Evolutionary conservation across 2,329 filamentous ascomycete species (phyloP).

Genomic region (Aspergillus calidoustus): DNA sequence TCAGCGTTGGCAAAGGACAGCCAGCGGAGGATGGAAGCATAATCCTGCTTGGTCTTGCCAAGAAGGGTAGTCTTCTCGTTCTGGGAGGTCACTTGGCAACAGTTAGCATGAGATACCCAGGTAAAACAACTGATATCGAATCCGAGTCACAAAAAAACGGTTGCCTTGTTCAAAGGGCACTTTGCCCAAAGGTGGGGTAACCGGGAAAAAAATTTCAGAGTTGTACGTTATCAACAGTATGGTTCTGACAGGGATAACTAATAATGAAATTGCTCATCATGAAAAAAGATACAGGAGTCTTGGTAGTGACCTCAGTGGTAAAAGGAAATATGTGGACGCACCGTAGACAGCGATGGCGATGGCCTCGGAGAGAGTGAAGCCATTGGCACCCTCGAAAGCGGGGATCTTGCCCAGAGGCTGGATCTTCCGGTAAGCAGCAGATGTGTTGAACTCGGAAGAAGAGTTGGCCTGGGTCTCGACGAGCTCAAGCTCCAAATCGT

Average conservation of each 20-base stretch:
- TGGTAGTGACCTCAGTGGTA: background rate
- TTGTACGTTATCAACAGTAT: slow-evolving; percentile 75
- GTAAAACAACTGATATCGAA: slow-evolving; percentile 23
- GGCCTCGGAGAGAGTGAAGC: slow-evolving; percentile 83
- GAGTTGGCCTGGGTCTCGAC: slow-evolving; percentile 62
- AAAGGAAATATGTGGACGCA: slow-evolving; percentile 61
- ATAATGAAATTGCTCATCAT: slow-evolving; percentile 77
- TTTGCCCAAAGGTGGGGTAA: slow-evolving; percentile 40
- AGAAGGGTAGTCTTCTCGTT: slow-evolving; percentile 99
- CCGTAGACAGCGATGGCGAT: slow-evolving; percentile 97
- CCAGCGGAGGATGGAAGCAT: slow-evolving; percentile 97
- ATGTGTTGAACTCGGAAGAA: slow-evolving; percentile 66
- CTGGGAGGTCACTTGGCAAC: slow-evolving; percentile 82
- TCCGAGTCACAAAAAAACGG: slow-evolving; percentile 16
- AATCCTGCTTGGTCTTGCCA: slow-evolving; percentile 99
- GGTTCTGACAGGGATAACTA: slow-evolving; percentile 99
- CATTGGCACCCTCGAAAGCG: slow-evolving; percentile 89
- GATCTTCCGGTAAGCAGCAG: slow-evolving; percentile 78
- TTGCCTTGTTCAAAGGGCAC: slow-evolving; percentile 20
- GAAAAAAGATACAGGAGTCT: slow-evolving; percentile 28
- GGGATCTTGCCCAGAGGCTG: slow-evolving; percentile 91
- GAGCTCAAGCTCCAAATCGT: slow-evolving; percentile 88
- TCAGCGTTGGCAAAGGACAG: slow-evolving; percentile 96
- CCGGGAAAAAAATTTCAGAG: slow-evolving; percentile 74
- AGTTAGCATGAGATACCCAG: slow-evolving; percentile 31